phyloP scores from a whole-genome alignment of 202 grass and related monocot genomes.

The Carex sylvatica region DNA sequence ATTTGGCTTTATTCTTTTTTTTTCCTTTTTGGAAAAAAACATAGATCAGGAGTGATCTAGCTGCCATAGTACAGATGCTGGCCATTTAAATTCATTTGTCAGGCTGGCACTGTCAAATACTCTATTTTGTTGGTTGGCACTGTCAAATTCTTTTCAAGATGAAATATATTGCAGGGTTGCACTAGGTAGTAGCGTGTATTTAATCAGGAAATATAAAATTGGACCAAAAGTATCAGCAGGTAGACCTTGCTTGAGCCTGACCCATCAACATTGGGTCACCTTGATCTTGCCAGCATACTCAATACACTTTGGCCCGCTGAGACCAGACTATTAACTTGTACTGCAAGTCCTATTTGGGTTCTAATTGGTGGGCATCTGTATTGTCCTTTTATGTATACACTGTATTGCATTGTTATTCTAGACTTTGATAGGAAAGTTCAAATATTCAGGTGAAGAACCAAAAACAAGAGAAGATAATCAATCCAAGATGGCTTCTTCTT shows the following conservation, averaged over 20 bases:
- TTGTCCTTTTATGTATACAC: neutral
- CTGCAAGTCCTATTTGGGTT: slow-evolving; percentile 1
- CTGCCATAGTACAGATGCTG: neutral
- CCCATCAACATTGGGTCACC: neutral
- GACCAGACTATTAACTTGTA: neutral
- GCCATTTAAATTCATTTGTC: neutral
- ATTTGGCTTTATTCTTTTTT: neutral
- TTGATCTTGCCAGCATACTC: neutral
- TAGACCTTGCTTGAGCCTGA: neutral
- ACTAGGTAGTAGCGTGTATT: neutral
- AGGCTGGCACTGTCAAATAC: neutral
- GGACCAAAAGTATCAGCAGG: neutral
- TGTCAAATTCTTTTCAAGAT: neutral
- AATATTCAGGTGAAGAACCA: slow-evolving; percentile 13
- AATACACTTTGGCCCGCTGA: neutral
- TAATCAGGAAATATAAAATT: neutral
- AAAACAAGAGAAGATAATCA: slow-evolving; percentile 1
- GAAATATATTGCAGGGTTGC: neutral
- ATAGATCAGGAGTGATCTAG: neutral
- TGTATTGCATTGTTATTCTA: neutral
- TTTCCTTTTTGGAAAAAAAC: neutral
- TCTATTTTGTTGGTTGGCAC: neutral
- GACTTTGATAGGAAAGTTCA: neutral
- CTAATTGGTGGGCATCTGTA: neutral
- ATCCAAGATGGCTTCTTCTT: neutral